phyloP scores from a whole-genome alignment of 164 flowering plant species.

The Vitis amurensis region DNA sequence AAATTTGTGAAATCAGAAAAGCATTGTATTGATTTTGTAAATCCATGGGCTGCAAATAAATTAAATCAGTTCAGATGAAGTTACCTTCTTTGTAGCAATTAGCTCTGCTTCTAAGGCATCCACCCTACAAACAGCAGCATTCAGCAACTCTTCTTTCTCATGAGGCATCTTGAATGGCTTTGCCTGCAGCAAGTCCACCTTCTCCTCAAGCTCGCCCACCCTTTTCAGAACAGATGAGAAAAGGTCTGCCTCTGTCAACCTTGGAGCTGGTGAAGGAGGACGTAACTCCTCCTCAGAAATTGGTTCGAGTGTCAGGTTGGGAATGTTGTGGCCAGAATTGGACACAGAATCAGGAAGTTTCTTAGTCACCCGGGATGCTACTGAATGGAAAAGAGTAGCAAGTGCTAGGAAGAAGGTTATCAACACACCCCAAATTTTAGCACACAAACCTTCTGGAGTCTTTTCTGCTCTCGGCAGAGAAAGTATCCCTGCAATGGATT shows the following conservation, averaged over 20 bases:
- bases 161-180: constrained; percentile 35
- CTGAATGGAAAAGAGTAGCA: constrained; percentile 6
- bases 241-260: constrained; percentile 15
- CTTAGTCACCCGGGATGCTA: constrained; percentile 7
- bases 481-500: constrained; percentile 13
- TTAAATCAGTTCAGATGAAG: neutral
- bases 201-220: constrained; percentile 36
- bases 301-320: constrained; percentile 4
- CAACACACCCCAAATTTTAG: constrained; percentile 9
- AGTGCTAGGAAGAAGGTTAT: constrained; percentile 10
- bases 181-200: constrained; percentile 25
- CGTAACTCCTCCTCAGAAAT: constrained; percentile 13
- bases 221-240: constrained; percentile 24
- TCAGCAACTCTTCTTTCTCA: constrained; percentile 45
- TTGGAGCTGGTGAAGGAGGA: constrained; percentile 27
- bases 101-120: constrained; percentile 48
- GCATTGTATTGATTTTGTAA: no score
- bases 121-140: constrained; percentile 46
- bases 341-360: neutral
- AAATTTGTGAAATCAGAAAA: no score
- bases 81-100: constrained; percentile 43
- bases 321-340: neutral
- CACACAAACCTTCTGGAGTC: constrained; percentile 8
- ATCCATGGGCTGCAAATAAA: neutral
- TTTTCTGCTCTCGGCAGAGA: constrained; percentile 4